These are phyloP conservation scores for Henckelia pumila DNA, from an alignment of 257 asterid genomes.

Conservation along the genomic window DNA sequence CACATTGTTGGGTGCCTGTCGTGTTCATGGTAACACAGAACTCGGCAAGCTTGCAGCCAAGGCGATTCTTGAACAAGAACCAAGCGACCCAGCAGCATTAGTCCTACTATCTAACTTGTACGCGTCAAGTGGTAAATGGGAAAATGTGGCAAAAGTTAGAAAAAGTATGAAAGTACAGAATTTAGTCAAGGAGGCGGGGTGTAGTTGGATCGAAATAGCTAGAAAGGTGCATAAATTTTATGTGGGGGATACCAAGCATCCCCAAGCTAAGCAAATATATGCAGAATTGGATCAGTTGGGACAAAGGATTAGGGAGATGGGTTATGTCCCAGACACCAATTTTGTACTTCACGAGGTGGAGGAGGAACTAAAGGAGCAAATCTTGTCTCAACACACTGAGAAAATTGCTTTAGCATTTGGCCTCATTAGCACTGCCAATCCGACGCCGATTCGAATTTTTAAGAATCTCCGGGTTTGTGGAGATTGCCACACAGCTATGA, in stretches of 20 bases:
- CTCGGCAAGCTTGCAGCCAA: conserved; percentile 69
- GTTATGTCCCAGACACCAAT: conserved; percentile 67
- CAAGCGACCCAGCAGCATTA: conserved; percentile 73
- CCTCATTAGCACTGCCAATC: conserved; percentile 56
- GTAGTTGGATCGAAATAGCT: conserved; percentile 90
- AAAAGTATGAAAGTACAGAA: conserved; percentile 66
- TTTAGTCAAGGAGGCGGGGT: conserved; percentile 85
- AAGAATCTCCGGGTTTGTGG: conserved; percentile 90
- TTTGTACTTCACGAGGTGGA: conserved; percentile 84
- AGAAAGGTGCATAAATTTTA: conserved; percentile 73
- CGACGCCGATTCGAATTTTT: conserved; percentile 64
- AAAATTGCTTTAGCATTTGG: conserved; percentile 83
- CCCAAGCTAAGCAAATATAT: conserved; percentile 61
- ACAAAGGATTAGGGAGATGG: conserved; percentile 53
- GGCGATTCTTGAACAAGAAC: conserved; percentile 65
- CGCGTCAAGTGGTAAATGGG: conserved; percentile 77
- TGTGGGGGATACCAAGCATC: conserved; percentile 81
- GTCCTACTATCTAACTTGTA: conserved; percentile 72
- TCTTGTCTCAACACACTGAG: conserved; percentile 85
- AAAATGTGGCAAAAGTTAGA: conserved; percentile 50
- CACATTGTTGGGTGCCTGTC: conserved; percentile 82
- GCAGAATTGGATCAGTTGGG: conserved; percentile 45
- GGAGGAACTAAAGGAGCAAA: conserved; percentile 74
- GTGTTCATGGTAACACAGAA: conserved; percentile 57
- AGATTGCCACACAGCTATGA: conserved; percentile 80